Evolutionary conservation across 2,329 filamentous ascomycete species (phyloP), one percentile per base, ranked within the genome.

Genomic region (Metarhizium humberi): DNA sequence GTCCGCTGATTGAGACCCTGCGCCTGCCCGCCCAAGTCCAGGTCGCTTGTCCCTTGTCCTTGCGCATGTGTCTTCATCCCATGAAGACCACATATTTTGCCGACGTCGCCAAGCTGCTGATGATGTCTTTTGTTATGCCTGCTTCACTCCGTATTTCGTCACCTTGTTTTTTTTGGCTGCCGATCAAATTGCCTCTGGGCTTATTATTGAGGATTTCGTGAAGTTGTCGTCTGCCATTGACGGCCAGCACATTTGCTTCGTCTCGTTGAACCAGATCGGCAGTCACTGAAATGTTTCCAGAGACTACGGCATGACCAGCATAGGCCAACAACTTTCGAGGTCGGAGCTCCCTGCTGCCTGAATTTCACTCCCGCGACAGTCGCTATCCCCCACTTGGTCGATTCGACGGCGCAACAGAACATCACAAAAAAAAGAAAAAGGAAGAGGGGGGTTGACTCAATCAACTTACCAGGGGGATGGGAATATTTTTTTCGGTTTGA

Each of bases 401-500:
- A 10, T 10, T 16, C 18, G n/a, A 10, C 42, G n/a, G 11, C 16
- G 42, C n/a, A 20, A 8, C 18, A 25, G 25, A 25, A 25, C 25
- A 25, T 25, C 25, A 25, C 25, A 20, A 20, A 45, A 18, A 2
- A 16, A 45, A 6, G 11, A 8, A 18, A 10, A 20, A 7, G n/a
- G n/a, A 16, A 46, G 16, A 34, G 20, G 14, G 13, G n/a, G 16
- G 2, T 45, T 4, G 6, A 45, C 8, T 20, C 48, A 56, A 50
- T 18, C 52, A 51, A 67, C 65, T 66, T 66, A 67, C 65, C 65
- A 62, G 58, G 52, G 50, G 57, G 46, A 51, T 51, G 51, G 13
- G 51, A 50, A 55, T 56, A 55, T 51, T 58, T 58, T 56, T 60
- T 59, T 57, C 56, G 34, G 46, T 51, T 58, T 55, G 54, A 60